These are phyloP conservation scores for Kazachstania viticola DNA, from an alignment of 805 yeast species.

Conservation along the genomic window DNA sequence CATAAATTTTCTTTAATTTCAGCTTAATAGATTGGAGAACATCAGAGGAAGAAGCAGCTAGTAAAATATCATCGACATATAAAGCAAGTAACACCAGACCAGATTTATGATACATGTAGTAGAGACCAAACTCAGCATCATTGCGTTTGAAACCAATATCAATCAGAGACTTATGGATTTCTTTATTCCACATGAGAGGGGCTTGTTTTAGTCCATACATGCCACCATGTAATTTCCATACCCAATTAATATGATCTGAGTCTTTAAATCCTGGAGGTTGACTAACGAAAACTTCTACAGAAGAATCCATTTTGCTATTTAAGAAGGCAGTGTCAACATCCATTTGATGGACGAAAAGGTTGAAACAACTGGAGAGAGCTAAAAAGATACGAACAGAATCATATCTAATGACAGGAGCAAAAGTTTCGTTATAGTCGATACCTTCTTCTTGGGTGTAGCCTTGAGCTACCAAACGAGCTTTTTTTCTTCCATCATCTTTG, in stretches of 20 bases:
- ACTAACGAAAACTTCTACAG: background rate
- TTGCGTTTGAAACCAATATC: constrained; percentile 10
- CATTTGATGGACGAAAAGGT: constrained; percentile 9
- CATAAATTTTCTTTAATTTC: background rate
- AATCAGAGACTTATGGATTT: constrained; percentile 20
- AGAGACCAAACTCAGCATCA: constrained; percentile 1
- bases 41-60: constrained; percentile 1
- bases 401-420: constrained; percentile 18
- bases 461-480: constrained; percentile 19
- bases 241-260: background rate
- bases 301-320: background rate
- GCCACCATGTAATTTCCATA: constrained; percentile 3
- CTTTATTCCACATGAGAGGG: constrained; percentile 20
- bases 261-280: constrained; percentile 2
- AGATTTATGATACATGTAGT: background rate
- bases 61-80: constrained; percentile 4
- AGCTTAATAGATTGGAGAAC: background rate
- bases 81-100: constrained; percentile 2
- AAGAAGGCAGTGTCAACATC: constrained; percentile 11
- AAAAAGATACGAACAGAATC: constrained; percentile 6
- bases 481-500: constrained; percentile 7
- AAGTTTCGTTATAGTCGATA: constrained; percentile 16
- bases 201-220: constrained; percentile 5
- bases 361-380: constrained; percentile 1
- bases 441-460: constrained; percentile 15